These are phyloP conservation scores for Bipolaris sorokiniana DNA, from an alignment of 2,329 filamentous ascomycete species.

Conservation along the genomic window DNA sequence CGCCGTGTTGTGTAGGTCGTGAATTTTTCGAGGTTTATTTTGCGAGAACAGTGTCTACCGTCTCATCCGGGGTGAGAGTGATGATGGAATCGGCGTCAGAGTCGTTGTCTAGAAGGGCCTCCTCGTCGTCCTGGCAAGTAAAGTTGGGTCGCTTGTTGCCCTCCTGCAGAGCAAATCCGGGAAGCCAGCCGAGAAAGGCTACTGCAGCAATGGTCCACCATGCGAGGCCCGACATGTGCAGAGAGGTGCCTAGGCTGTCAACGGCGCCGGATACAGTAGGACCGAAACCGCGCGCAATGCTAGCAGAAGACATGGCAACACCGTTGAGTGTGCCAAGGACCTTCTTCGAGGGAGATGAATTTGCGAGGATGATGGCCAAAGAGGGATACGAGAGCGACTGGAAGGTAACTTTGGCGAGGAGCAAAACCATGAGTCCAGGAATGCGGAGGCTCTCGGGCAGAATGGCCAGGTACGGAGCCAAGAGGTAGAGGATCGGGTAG, in stretches of 20 bases:
- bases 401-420: conserved; percentile 93
- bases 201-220: conserved; percentile 92
- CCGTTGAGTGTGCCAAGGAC: conserved; percentile 93
- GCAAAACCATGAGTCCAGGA: conserved; percentile 74
- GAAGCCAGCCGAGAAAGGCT: conserved; percentile 67
- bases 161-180: conserved; percentile 69
- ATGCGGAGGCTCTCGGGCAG: conserved; percentile 75
- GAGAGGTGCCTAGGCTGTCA: conserved; percentile 77
- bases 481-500: conserved; percentile 87
- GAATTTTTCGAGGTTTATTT: conserved; percentile 33
- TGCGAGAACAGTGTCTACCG: conserved; percentile 36
- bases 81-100: conserved; percentile 43
- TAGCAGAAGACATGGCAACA: conserved; percentile 87
- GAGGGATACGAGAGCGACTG: conserved; percentile 90
- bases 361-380: conserved; percentile 86
- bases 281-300: conserved; percentile 84
- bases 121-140: conserved; percentile 35
- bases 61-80: conserved; percentile 42
- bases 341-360: conserved; percentile 81
- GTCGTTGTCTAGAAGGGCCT: conserved; percentile 37
- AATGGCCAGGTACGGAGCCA: conserved; percentile 87
- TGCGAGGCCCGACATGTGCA: conserved; percentile 83
- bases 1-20: conserved; percentile 24
- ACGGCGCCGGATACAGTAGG: conserved; percentile 86
- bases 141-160: conserved; percentile 50